phyloP scores from a whole-genome alignment of 1,139 yeast genomes.

The Hansenula lynferdii region DNA sequence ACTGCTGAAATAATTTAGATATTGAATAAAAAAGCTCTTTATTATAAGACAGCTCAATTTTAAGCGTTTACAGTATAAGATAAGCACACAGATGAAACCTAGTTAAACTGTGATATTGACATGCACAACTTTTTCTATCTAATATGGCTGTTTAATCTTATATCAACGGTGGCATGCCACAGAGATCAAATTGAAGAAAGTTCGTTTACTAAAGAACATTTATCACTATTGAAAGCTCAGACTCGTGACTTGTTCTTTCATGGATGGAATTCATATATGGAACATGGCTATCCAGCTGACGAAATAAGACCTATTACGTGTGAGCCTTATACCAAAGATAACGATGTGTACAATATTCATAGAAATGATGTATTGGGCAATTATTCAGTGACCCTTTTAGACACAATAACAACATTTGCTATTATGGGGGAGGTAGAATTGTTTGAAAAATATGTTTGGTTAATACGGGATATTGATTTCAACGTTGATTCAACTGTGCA shows the following conservation, averaged over 20 bases:
- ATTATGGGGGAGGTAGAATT: slow-evolving; percentile 59
- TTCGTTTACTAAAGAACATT: slow-evolving; percentile 47
- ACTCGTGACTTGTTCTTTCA: slow-evolving; percentile 61
- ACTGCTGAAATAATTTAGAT: too few species aligned
- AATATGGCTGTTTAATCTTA: not conserved
- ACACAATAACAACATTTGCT: slow-evolving; percentile 74
- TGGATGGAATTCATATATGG: slow-evolving; percentile 73
- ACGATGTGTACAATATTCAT: slow-evolving; percentile 47
- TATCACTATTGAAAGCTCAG: slow-evolving; percentile 41
- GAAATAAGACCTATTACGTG: slow-evolving; percentile 78
- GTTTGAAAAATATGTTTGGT: slow-evolving; percentile 44
- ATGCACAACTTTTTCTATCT: not conserved
- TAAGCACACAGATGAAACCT: not conserved
- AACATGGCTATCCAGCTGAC: slow-evolving; percentile 74
- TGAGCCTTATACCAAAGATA: slow-evolving; percentile 61
- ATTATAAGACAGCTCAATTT: too few species aligned
- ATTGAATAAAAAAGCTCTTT: too few species aligned
- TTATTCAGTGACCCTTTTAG: slow-evolving; percentile 71
- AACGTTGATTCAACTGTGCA: slow-evolving; percentile 69
- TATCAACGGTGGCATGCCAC: not conserved
- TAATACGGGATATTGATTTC: slow-evolving; percentile 43
- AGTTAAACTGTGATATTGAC: not conserved
- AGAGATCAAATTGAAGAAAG: slow-evolving; percentile 2
- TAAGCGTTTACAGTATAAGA: not conserved
- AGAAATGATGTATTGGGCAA: slow-evolving; percentile 87